phyloP scores from a whole-genome alignment of 352 stramenopile species.

The Plasmopara muralis region DNA sequence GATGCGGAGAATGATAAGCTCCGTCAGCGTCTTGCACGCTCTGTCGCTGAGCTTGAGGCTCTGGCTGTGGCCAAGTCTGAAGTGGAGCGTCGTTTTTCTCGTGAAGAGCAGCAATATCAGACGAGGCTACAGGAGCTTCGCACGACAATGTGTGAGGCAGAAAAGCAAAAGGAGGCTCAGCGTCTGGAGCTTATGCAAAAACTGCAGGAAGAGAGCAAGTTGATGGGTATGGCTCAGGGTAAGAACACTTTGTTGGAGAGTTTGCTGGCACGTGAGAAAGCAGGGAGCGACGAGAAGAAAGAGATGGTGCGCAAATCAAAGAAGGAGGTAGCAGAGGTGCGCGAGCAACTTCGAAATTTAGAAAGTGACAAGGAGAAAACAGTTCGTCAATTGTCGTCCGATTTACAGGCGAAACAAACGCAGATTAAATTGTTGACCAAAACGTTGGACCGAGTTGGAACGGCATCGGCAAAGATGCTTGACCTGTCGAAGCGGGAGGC shows the following conservation, averaged over 20 bases:
- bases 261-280: conserved; percentile 55
- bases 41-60: conserved; percentile 41
- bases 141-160: conserved; percentile 31
- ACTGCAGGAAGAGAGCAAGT: conserved; percentile 52
- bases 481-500: conserved; percentile 48
- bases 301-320: conserved; percentile 43
- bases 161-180: conserved; percentile 45
- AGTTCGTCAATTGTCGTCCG: conserved; percentile 40
- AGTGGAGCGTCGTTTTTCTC: conserved; percentile 38
- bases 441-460: conserved; percentile 51
- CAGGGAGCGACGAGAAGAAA: conserved; percentile 48
- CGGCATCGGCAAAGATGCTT: conserved; percentile 32
- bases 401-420: conserved; percentile 54
- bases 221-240: conserved; percentile 58
- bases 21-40: conserved; percentile 41
- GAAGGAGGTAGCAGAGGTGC: conserved; percentile 50
- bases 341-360: conserved; percentile 46
- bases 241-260: conserved; percentile 51
- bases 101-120: conserved; percentile 47
- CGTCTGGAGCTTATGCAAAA: conserved; percentile 46
- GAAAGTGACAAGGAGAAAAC: conserved; percentile 58
- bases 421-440: conserved; percentile 51
- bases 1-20: conserved; percentile 36
- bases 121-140: conserved; percentile 41
- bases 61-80: conserved; percentile 35